These are phyloP conservation scores for Lojkania enalia DNA, from an alignment of 2,329 filamentous ascomycete genomes.

Conservation along the genomic window DNA sequence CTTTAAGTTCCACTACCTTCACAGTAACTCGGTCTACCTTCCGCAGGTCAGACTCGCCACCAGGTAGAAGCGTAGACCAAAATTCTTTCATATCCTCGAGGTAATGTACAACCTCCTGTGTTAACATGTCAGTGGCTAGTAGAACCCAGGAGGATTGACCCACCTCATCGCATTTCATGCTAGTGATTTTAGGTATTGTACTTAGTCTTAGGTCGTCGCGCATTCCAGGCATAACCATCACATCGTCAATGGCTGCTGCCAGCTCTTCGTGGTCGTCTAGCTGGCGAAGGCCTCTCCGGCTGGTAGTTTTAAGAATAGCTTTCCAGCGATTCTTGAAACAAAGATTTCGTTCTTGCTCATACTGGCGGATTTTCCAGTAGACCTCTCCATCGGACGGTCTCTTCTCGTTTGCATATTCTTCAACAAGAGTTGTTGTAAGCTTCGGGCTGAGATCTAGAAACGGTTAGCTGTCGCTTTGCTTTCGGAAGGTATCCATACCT, in stretches of 20 bases:
- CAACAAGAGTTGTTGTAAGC: slow-evolving; percentile 13
- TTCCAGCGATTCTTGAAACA: slow-evolving; percentile 14
- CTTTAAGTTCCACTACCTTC: slow-evolving; percentile 37
- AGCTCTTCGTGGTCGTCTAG: not conserved
- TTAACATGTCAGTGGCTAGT: not conserved
- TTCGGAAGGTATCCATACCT: slow-evolving; percentile 8
- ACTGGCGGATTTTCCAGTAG: slow-evolving; percentile 24
- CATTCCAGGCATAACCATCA: slow-evolving; percentile 9
- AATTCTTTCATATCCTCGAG: slow-evolving; percentile 41
- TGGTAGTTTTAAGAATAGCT: slow-evolving; percentile 4
- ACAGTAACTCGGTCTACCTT: slow-evolving; percentile 36
- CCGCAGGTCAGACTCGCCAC: slow-evolving; percentile 26
- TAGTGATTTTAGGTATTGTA: slow-evolving; percentile 8
- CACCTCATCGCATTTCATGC: slow-evolving; percentile 36
- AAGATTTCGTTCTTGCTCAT: slow-evolving; percentile 16
- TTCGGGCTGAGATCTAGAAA: slow-evolving; percentile 14
- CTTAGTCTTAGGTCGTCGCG: slow-evolving; percentile 7
- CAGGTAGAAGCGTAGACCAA: slow-evolving; percentile 35
- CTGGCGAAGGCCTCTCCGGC: not conserved
- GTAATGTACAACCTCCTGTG: slow-evolving; percentile 35
- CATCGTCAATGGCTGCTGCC: slow-evolving; percentile 4
- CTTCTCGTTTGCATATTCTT: slow-evolving; percentile 18
- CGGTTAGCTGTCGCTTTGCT: slow-evolving; percentile 9
- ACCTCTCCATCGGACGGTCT: slow-evolving; percentile 15
- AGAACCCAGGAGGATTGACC: slow-evolving; percentile 5